These are phyloP conservation scores for Cinnamomum chago DNA, from an alignment of 164 flowering plant species.

Conservation along the genomic window DNA sequence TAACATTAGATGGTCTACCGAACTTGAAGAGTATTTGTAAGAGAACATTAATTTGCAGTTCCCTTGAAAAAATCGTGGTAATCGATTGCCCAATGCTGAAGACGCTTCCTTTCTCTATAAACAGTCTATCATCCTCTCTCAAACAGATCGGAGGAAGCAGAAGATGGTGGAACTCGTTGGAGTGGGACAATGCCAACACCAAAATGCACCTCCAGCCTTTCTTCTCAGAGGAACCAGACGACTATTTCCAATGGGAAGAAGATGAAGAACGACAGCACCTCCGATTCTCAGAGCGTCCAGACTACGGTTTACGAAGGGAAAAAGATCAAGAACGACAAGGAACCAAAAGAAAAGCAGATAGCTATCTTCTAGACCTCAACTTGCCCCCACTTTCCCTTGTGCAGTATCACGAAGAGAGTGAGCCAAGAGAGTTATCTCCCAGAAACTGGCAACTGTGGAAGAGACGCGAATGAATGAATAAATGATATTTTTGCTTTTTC, in stretches of 20 bases:
- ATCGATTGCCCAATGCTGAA: neutral
- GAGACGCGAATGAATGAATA: too few relatives aligned
- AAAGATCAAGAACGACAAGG: too few relatives aligned
- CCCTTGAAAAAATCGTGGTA: neutral
- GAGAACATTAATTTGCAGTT: neutral
- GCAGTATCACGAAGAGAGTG: too few relatives aligned
- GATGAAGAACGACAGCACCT: too few relatives aligned
- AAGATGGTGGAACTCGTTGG: neutral
- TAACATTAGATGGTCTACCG: neutral
- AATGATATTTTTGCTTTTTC: too few relatives aligned
- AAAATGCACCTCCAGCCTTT: neutral
- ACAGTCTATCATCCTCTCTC: neutral
- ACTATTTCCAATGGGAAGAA: fast-evolving
- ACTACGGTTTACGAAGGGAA: too few relatives aligned
- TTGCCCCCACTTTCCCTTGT: too few relatives aligned
- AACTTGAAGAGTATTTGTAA: neutral
- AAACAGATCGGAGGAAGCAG: neutral
- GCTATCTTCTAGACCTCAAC: too few relatives aligned
- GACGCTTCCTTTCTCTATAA: neutral
- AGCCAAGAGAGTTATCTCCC: too few relatives aligned
- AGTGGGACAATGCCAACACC: neutral
- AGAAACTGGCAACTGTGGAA: too few relatives aligned
- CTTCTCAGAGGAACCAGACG: neutral
- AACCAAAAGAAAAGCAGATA: too few relatives aligned
- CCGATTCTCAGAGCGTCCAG: too few relatives aligned